phyloP scores from a whole-genome alignment of 2,329 filamentous ascomycete genomes.

The Aspergillus sp. region DNA sequence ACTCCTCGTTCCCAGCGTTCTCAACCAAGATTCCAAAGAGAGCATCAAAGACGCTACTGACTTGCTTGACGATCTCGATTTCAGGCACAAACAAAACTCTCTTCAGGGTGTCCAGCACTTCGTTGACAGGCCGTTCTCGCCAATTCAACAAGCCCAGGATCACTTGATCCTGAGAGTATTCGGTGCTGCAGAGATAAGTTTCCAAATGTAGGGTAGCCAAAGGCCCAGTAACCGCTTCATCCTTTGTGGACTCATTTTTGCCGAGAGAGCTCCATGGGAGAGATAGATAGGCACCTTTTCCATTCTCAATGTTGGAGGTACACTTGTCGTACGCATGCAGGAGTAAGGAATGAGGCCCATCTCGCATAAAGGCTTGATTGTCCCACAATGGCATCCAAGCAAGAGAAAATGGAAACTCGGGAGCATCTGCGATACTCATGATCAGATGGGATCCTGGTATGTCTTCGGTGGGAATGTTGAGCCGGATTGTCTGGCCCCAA shows the following conservation, averaged over 20 bases:
- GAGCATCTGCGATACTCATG: constrained; percentile 82
- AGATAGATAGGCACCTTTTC: constrained; percentile 80
- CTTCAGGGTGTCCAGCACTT: constrained; percentile 69
- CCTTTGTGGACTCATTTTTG: constrained; percentile 63
- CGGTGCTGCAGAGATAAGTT: constrained; percentile 89
- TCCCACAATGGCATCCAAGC: constrained; percentile 95
- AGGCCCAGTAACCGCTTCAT: constrained; percentile 69
- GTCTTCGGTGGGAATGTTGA: constrained; percentile 73
- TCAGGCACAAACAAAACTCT: constrained; percentile 91
- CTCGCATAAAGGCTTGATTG: constrained; percentile 79
- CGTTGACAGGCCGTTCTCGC: constrained; percentile 68
- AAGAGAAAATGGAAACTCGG: constrained; percentile 82
- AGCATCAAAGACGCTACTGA: constrained; percentile 83
- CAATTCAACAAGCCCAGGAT: constrained; percentile 81
- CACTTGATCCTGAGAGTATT: constrained; percentile 86
- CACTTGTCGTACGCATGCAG: constrained; percentile 90
- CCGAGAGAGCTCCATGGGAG: constrained; percentile 72
- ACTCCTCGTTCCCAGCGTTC: constrained; percentile 84
- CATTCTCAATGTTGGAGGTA: constrained; percentile 66
- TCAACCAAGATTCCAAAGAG: constrained; percentile 90
- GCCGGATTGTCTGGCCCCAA: constrained; percentile 84
- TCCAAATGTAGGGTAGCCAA: constrained; percentile 74
- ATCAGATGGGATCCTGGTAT: constrained; percentile 81
- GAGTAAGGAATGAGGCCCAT: constrained; percentile 74
- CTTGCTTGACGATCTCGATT: constrained; percentile 93